phyloP scores from a whole-genome alignment of 2,329 filamentous ascomycete species.

The Xylaria hypoxylon region DNA sequence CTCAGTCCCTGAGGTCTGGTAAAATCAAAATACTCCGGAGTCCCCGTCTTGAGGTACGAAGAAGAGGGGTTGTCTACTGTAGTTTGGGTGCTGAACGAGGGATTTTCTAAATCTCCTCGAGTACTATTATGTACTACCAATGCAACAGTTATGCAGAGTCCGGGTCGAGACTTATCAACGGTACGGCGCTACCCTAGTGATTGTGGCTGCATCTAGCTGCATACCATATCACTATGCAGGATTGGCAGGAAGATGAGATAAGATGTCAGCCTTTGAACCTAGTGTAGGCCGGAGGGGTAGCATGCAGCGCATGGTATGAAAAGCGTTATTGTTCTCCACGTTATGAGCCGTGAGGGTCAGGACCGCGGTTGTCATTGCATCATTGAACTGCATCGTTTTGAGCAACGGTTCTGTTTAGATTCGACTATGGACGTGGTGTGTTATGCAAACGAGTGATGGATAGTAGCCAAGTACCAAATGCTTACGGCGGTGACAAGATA shows the following conservation, averaged over 20 bases:
- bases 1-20: neutral
- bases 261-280: neutral
- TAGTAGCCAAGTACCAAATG: neutral
- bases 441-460: no score
- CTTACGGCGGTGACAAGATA: neutral
- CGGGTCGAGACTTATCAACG: neutral
- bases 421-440: no score
- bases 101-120: neutral
- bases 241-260: neutral
- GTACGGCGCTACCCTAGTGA: neutral
- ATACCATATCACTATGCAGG: conserved; percentile 9
- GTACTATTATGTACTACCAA: neutral
- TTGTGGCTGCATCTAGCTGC: conserved; percentile 12
- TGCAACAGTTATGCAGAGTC: neutral
- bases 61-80: neutral
- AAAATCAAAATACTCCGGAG: neutral
- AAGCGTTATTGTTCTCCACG: neutral
- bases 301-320: neutral
- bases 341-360: neutral
- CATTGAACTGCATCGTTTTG: neutral
- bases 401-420: no score
- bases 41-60: no score
- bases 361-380: neutral
- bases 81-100: neutral
- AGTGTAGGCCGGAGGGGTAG: no score